These are phyloP conservation scores for Eremothecium gossypii DNA, from an alignment of 1,139 yeast genomes.

Conservation along the genomic window DNA sequence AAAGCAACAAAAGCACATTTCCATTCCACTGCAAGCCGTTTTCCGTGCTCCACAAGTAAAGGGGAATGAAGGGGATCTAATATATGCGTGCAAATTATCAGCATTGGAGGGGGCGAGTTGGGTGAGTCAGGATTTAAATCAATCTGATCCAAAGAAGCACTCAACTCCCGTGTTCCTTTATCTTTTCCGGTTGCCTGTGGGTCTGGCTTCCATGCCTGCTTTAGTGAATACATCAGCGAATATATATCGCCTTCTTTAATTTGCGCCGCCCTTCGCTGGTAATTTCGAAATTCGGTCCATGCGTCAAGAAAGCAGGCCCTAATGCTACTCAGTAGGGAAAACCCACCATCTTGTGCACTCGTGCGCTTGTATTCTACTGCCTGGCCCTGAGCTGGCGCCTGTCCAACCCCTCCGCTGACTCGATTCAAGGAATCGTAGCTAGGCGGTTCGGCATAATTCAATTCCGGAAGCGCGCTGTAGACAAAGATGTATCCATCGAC, in stretches of 20 bases:
- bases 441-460: slow-evolving; percentile 38
- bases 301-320: slow-evolving; percentile 56
- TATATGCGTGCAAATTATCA: slow-evolving; percentile 56
- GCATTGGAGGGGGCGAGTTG: slow-evolving; percentile 54
- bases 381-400: background rate
- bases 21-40: slow-evolving; percentile 49
- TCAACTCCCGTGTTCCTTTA: slow-evolving; percentile 19
- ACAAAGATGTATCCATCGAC: slow-evolving; percentile 66
- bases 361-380: background rate
- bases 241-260: slow-evolving; percentile 62
- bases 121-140: slow-evolving; percentile 41
- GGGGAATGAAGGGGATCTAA: slow-evolving; percentile 52
- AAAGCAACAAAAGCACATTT: slow-evolving; percentile 53
- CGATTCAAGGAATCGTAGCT: slow-evolving; percentile 31
- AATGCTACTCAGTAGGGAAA: slow-evolving; percentile 40
- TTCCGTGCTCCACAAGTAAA: slow-evolving; percentile 46
- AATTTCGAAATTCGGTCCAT: slow-evolving; percentile 57
- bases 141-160: slow-evolving; percentile 18
- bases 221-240: slow-evolving; percentile 48
- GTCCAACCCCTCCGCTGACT: background rate
- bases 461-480: slow-evolving; percentile 57
- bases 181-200: slow-evolving; percentile 18
- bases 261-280: slow-evolving; percentile 45
- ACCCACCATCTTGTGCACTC: slow-evolving; percentile 30
- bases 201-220: slow-evolving; percentile 46